Percentiles rank a stretch among this genome's conserved stretches.
These are phyloP conservation scores for Meredithiella fracta DNA, from an alignment of 2,329 filamentous ascomycete genomes.

Conservation along the genomic window DNA sequence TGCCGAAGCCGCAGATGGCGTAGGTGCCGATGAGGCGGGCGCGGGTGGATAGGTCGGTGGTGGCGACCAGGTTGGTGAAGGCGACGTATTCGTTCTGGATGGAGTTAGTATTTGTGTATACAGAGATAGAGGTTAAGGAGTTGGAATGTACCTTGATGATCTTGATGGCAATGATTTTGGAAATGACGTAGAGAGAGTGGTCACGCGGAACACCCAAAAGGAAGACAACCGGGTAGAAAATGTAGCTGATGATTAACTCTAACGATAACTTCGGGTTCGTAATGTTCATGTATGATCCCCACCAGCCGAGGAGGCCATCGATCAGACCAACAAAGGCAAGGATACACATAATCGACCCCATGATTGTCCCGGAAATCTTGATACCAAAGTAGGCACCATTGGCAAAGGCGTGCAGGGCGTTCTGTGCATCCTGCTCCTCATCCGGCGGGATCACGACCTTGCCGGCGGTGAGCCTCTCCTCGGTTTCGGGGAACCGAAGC, in stretches of 20 bases:
- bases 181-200: constrained; percentile 53
- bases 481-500: constrained; percentile 73
- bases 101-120: constrained; percentile 16
- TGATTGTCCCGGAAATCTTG: constrained; percentile 73
- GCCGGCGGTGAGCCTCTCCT: constrained; percentile 71
- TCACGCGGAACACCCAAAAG: constrained; percentile 60
- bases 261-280: constrained; percentile 45
- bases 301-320: constrained; percentile 69
- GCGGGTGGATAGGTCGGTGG: constrained; percentile 42
- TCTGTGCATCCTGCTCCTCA: constrained; percentile 57
- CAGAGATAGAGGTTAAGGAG: neutral
- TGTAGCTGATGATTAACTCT: constrained; percentile 58
- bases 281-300: constrained; percentile 64
- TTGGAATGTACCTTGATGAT: constrained; percentile 41
- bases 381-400: constrained; percentile 74
- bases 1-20: constrained; percentile 68
- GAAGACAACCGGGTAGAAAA: constrained; percentile 65
- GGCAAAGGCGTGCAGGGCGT: constrained; percentile 69
- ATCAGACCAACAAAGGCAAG: constrained; percentile 58
- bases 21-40: constrained; percentile 74
- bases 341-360: constrained; percentile 66
- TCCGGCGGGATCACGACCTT: constrained; percentile 68
- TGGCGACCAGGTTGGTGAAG: constrained; percentile 44
- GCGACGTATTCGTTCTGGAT: constrained; percentile 63
- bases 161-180: constrained; percentile 68